Evolutionary conservation across 371 early-diverging fungal species (phyloP), one percentile per base, ranked within the genome.

Genomic region (Mucor velutinosus): DNA sequence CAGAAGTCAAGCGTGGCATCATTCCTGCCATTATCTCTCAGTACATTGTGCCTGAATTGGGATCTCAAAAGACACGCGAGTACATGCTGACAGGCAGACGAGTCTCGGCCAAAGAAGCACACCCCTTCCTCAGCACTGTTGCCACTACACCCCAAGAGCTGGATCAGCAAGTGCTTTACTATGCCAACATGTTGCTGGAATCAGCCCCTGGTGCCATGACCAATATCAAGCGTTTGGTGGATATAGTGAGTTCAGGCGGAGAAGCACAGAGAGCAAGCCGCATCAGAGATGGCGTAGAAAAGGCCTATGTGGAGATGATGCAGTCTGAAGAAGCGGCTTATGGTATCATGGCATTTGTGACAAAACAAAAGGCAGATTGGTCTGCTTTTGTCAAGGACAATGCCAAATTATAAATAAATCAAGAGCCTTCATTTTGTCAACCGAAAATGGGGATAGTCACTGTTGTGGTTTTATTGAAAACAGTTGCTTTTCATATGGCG

Each of bases 11-110:
- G 35, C 83, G 90, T 7, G 92, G 92, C 14, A 64, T 92, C 43
- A 79, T 90, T 32, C 92, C 92, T 0, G 91, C 92, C 29, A 82
- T 90, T 70, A 92, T 92, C 51, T 89, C 89, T 1, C 89, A 87
- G 60, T 87, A 81, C 55, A 85, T 91, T 56, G 88, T 92, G 0
- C 89, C 89, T 14, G 86, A 87, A 72, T 27, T 91, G 23, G 91
- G 91, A 0, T 47, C 73, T 25, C 84, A 83, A 60, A 78, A 73
- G 23, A 78, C 90, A 7, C 70, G 78, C n/a, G 84, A 88, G 58
- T 89, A 81, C 62, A 86, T 89, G 87, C 66, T 91, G 66, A 89
- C 92, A 1, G 92, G 88, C 0, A 83, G 86, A 56, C 80, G 77
- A 25, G 79, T 90, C 21, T 69, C 77, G 21, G 72, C 80, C 11